Base-by-base conservation (phyloP, 108 stramenopile genomes). In the Cyclotella distinguenda region DNA sequence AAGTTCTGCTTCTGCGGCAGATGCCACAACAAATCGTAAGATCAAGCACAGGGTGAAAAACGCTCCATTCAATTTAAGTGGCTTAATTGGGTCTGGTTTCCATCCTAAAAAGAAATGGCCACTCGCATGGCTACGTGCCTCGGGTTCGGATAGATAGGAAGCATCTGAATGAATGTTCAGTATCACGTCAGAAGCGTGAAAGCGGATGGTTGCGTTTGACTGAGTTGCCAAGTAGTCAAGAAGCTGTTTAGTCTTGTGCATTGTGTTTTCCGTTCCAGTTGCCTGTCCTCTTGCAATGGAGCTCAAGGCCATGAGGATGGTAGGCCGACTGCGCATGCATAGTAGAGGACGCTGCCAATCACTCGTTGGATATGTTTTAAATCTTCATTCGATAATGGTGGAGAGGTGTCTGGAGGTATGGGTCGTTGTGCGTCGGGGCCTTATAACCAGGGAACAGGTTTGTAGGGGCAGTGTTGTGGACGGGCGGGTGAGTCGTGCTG, bases 181-280 rank as follows among this genome's bases (percentile, higher is more conserved):
- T 12, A 63, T 27, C 82, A 83, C 76, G 65, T 72, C 69, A 28
- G 70, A 72, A 52, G 64, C 66, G 2, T 30, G 45, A 48, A 65
- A 79, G 1, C 73, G 45, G 16, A 83, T 30, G 16, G 33, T 72
- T 52, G 74, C 78, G 44, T 72, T 47, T 0, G 78, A 77, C 36
- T 83, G 64, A 3, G 78, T 68, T 7, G 78, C 72, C 1, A 53
- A 40, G 49, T 83, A 83, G 48, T 83, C 65, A 6, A 83, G 70
- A 0, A 83, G 25, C 31, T 61, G 50, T 2, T 10, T 70, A 60
- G 27, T 45, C 19, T 31, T 19, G 0, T 22, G 1, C 9, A 56
- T 46, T 6, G 53, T 72, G 22, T 21, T 38, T 57, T 33, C 50
- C 6, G 70, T 65, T 13, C 66, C 45, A 32, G 31, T 35, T 5